Evolutionary conservation across 805 yeast species (phyloP).

Genomic region (Yamadazyma nakazawae): DNA sequence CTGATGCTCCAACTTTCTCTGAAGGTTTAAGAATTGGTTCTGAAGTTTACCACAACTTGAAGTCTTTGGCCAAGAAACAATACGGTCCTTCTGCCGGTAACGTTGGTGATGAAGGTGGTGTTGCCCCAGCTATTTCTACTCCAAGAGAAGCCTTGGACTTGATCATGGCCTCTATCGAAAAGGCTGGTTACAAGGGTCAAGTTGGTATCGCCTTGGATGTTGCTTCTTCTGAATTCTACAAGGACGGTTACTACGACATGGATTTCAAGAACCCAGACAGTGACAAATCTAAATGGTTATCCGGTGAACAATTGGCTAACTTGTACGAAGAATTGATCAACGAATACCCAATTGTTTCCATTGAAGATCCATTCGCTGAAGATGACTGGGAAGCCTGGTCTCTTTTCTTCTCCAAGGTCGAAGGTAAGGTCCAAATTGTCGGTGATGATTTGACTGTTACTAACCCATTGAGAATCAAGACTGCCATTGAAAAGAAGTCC

Average conservation of each 20-base stretch:
- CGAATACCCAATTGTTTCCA: constrained; percentile 96
- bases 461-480: constrained; percentile 90
- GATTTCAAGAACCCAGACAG: constrained; percentile 98
- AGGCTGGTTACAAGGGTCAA: constrained; percentile 94
- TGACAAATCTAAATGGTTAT: constrained; percentile 85
- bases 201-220: constrained; percentile 91
- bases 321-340: constrained; percentile 75
- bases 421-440: constrained; percentile 80
- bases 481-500: constrained; percentile 95
- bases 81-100: constrained; percentile 99
- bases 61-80: constrained; percentile 86
- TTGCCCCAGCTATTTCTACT: constrained; percentile 94
- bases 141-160: constrained; percentile 97
- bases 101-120: constrained; percentile 99
- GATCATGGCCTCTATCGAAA: constrained; percentile 82
- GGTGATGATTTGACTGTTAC: constrained; percentile 99
- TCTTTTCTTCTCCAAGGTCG: constrained; percentile 69
- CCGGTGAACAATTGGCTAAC: constrained; percentile 83
- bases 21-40: constrained; percentile 97
- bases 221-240: constrained; percentile 97
- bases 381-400: constrained; percentile 99
- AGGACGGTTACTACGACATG: constrained; percentile 94
- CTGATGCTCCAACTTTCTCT: constrained; percentile 83
- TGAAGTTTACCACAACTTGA: constrained; percentile 96
- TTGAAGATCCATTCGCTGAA: constrained; percentile 99